Evolutionary conservation across 371 early-diverging fungal genomes (phyloP), one percentile per base, ranked within the genome.

Genomic region (Ordospora colligata): DNA sequence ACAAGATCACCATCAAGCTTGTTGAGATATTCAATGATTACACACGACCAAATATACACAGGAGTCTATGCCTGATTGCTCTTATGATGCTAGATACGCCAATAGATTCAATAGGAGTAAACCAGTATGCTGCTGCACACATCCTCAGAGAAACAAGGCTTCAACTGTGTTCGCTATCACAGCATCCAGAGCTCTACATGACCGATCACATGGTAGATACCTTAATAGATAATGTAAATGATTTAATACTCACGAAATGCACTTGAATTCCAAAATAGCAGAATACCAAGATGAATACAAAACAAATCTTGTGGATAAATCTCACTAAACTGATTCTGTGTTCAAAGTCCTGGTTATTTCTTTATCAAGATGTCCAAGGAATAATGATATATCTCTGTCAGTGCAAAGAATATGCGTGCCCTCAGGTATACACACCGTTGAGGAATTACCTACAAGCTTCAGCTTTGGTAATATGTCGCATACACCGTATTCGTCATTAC

Each of bases 401-500:
- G 50, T 46, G 44, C 23, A 42, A 12, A 76, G 27, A 23, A 63
- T 51, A 76, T 78, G 78, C 44, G 66, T 69, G 40, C 67, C 78
- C n/a, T 68, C 66, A 44, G 54, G 44, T 44, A 78, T 67, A 23
- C 22, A 22, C 37, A 46, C 22, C 17, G 73, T 43, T n/a, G 19
- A 4, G 2, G 73, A 72, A 42, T 74, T 66, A 17, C 50, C 32
- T 0, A 78, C 58, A 21, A 54, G 68, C 25, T 52, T 67, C 8
- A 67, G 25, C 47, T 75, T 70, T 9, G 70, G 23, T 6, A 69
- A 25, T 12, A 75, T 62, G 32, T 32, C n/a, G 32, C 23, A 44
- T 22, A 68, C 50, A 8, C 51, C 10, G 68, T 75, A 83, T 49
- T 83, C 80, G 64, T 81, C 81, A 3, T 72, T 63, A 19, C 47